Base-by-base conservation (phyloP, 306 rosid species). In the Dalbergia oliveri region DNA sequence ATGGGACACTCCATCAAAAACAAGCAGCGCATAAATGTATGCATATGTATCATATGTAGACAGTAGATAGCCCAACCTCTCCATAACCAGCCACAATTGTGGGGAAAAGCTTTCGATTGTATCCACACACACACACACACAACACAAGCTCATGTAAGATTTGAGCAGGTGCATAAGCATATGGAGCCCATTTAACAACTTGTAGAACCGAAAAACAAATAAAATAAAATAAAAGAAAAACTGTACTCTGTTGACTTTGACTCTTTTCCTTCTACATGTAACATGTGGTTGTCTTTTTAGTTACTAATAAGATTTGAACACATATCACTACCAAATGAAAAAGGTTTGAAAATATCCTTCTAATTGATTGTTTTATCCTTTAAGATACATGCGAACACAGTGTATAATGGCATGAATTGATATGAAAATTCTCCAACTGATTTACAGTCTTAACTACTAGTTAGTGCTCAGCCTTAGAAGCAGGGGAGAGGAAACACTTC, bases 31-130 rank as follows among this genome's bases (percentile, higher is more conserved):
- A 62, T 62, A 18, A 51, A 12, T 76, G 41, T 15, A 67, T 23
- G 31, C n/a, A 2, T 41, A 12, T 18, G 7, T 26, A 39, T 54
- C 10, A 43, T 43, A 9, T 26, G 31, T 8, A 68, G 16, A 26
- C 34, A 76, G 58, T 77, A 50, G 11, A 10, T 63, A 61, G 47
- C 63, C 78, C 86, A 82, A 63, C 73, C 53, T 70, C 62, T 33
- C 39, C 64, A 70, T 41, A 50, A 18, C 61, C 60, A 76, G 61
- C 62, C 53, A 82, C 77, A 76, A 69, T 69, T 68, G 77, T 82
- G 21, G 60, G 39, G 50, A 82, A 21, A 66, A 75, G 33, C 59
- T 49, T 75, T 82, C 31, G 2, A 76, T 76, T 62, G 62, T 82
- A 74, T 82, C 74, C 74, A 82, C 78, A 62, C 57, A 54, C 21